These are phyloP conservation scores for Artemisia tridentata DNA, from an alignment of 129 eudicot genomes.

Conservation along the genomic window DNA sequence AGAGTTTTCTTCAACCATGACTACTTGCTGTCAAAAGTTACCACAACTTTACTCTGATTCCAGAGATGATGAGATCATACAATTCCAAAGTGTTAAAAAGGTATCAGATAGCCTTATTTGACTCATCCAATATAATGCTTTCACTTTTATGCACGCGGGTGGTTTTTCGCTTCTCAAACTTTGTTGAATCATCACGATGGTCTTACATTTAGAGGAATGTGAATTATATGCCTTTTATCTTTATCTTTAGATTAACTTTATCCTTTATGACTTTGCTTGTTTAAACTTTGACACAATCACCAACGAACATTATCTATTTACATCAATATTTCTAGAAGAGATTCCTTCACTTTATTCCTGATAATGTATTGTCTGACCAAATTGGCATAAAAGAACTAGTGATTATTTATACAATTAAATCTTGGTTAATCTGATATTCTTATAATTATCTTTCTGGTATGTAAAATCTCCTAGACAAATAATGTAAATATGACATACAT, in stretches of 20 bases:
- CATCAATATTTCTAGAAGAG: conserved; percentile 27
- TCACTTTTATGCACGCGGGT: conserved; percentile 32
- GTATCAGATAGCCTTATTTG: conserved; percentile 37
- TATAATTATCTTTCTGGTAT: background rate
- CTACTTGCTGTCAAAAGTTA: conserved; percentile 11
- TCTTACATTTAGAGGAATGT: conserved; percentile 21
- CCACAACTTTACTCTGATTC: conserved; percentile 10
- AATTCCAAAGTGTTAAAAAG: conserved; percentile 20
- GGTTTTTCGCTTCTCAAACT: conserved; percentile 40
- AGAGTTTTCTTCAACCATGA: conserved; percentile 8
- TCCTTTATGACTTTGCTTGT: conserved; percentile 41
- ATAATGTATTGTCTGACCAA: conserved; percentile 26
- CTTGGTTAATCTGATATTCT: background rate
- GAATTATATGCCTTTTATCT: conserved; percentile 35
- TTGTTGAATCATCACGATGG: conserved; percentile 17
- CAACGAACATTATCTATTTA: conserved; percentile 33
- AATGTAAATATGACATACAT: background rate
- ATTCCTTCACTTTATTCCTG: conserved; percentile 37
- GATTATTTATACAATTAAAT: conserved; percentile 12
- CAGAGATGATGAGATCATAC: conserved; percentile 29
- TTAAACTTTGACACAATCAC: conserved; percentile 37
- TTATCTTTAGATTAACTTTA: conserved; percentile 34
- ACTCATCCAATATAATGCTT: conserved; percentile 36
- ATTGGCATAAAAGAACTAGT: conserved; percentile 23
- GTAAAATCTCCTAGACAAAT: background rate